phyloP scores from a whole-genome alignment of 352 stramenopile species.

The Globisporangium emineosum region DNA sequence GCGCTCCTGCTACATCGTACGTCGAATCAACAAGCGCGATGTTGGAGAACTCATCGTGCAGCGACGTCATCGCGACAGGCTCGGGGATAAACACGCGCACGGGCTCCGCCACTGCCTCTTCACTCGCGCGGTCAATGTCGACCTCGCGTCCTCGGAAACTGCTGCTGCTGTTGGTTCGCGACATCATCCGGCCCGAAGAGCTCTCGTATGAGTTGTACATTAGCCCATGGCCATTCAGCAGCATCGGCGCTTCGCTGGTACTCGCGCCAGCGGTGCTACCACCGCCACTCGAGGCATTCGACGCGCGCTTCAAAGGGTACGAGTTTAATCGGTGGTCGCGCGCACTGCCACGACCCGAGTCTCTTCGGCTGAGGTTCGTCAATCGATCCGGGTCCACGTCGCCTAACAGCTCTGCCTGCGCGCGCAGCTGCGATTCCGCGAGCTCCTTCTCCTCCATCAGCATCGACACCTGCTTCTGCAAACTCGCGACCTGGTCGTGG shows the following conservation, averaged over 20 bases:
- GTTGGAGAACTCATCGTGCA: slow-evolving; percentile 48
- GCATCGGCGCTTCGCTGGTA: slow-evolving; percentile 19
- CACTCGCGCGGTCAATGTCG: slow-evolving; percentile 28
- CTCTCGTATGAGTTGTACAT: slow-evolving; percentile 41
- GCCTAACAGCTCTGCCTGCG: slow-evolving; percentile 61
- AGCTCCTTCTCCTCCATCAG: slow-evolving; percentile 86
- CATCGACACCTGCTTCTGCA: slow-evolving; percentile 83
- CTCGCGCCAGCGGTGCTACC: slow-evolving; percentile 14
- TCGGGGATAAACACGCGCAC: background rate
- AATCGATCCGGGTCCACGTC: slow-evolving; percentile 42
- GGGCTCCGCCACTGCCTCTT: background rate
- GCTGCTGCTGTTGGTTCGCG: slow-evolving; percentile 27
- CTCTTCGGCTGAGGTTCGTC: slow-evolving; percentile 26
- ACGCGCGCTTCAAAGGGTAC: slow-evolving; percentile 47
- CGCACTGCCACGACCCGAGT: slow-evolving; percentile 12
- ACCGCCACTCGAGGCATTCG: slow-evolving; percentile 14
- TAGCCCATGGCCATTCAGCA: slow-evolving; percentile 21
- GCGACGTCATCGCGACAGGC: slow-evolving; percentile 25
- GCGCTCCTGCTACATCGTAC: slow-evolving; percentile 32
- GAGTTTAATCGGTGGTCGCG: slow-evolving; percentile 69
- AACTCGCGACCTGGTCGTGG: slow-evolving; percentile 73
- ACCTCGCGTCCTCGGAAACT: slow-evolving; percentile 45
- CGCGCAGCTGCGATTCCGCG: slow-evolving; percentile 68
- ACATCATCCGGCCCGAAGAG: slow-evolving; percentile 20
- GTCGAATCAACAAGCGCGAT: slow-evolving; percentile 48